phyloP scores from a whole-genome alignment of 78 protist species.

The Protostelium mycophagum region DNA sequence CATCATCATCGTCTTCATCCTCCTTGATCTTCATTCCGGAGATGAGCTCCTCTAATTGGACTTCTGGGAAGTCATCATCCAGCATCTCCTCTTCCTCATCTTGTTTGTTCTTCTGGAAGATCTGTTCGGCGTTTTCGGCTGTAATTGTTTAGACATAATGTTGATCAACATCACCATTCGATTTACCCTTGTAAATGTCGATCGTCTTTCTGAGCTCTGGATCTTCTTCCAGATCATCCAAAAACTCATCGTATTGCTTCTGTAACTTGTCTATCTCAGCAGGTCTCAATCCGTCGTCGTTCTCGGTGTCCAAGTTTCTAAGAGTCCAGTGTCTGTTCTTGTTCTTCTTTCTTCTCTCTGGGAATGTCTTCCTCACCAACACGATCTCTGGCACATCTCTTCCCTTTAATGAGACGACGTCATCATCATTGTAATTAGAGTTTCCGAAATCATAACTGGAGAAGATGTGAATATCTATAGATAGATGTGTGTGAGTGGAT shows the following conservation, averaged over 20 bases:
- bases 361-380: constrained; percentile 79
- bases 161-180: background rate
- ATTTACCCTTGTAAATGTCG: constrained; percentile 36
- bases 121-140: constrained; percentile 15
- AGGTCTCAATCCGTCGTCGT: constrained; percentile 18
- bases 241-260: constrained; percentile 66
- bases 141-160: background rate
- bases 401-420: constrained; percentile 9
- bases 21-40: constrained; percentile 16
- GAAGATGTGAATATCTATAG: background rate
- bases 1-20: constrained; percentile 23
- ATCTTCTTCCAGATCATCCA: constrained; percentile 83
- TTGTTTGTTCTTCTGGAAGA: constrained; percentile 7
- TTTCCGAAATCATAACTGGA: constrained; percentile 40
- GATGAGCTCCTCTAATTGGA: constrained; percentile 33
- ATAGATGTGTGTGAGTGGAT: background rate
- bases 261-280: constrained; percentile 26
- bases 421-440: constrained; percentile 52
- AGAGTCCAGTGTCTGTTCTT: constrained; percentile 24
- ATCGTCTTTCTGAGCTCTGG: constrained; percentile 61
- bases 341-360: constrained; percentile 34
- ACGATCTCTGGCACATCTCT: constrained; percentile 77
- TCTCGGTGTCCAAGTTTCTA: constrained; percentile 10
- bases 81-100: constrained; percentile 37
- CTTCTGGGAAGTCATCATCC: constrained; percentile 30